phyloP scores from a whole-genome alignment of 2,329 filamentous ascomycete genomes.

The Alternaria viburni region DNA sequence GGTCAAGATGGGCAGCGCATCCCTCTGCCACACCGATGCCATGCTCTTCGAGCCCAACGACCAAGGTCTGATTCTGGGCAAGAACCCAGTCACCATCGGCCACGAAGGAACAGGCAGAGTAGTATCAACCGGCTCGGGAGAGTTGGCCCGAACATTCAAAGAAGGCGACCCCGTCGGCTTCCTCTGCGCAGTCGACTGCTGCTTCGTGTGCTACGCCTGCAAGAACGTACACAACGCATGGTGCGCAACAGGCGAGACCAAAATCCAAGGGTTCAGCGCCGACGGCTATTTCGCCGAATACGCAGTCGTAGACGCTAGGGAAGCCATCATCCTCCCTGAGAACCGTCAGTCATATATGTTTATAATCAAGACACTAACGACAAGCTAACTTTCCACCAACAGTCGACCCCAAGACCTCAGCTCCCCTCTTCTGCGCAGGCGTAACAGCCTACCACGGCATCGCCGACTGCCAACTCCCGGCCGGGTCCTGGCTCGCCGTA shows the following conservation, averaged over 20 bases:
- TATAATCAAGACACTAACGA: too few species aligned
- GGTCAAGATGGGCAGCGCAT: constrained; percentile 49
- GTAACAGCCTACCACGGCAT: constrained; percentile 41
- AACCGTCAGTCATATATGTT: constrained; percentile 19
- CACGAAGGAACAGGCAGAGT: constrained; percentile 43
- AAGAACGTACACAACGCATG: constrained; percentile 37
- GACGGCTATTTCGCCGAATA: constrained; percentile 44
- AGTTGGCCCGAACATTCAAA: constrained; percentile 36
- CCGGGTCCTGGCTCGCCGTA: constrained; percentile 38
- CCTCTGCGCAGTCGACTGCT: constrained; percentile 41
- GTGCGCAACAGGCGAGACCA: constrained; percentile 37
- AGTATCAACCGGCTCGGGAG: constrained; percentile 30
- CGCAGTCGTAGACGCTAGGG: constrained; percentile 37
- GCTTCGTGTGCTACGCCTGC: constrained; percentile 40
- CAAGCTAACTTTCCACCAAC: background rate
- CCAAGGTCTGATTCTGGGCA: constrained; percentile 38
- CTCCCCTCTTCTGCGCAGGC: constrained; percentile 41
- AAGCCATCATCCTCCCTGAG: constrained; percentile 36
- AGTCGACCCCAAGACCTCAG: constrained; percentile 36
- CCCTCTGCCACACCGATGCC: constrained; percentile 51
- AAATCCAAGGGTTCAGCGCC: constrained; percentile 38
- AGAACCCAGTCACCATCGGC: constrained; percentile 43
- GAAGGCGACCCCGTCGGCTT: constrained; percentile 42
- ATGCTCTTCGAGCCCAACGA: constrained; percentile 47
- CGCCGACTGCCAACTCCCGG: constrained; percentile 33